Base-by-base conservation (phyloP, 768 basidiomycete genomes). In the Calocera viscosa region DNA sequence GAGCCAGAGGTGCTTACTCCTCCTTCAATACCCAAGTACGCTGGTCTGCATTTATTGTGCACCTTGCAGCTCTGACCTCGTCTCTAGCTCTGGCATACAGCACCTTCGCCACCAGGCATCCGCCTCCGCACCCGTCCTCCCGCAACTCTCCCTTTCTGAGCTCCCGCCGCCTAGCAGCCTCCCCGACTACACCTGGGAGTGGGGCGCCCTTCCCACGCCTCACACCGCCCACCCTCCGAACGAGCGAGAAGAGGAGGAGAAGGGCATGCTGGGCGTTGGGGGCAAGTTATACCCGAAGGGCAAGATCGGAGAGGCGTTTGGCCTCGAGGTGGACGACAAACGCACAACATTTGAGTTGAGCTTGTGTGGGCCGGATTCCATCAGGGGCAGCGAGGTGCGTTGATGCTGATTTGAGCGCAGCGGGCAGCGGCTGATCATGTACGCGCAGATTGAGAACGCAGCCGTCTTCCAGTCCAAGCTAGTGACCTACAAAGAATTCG, bases 131-230 rank as follows among this genome's bases (percentile, higher is more conserved):
- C 32, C 69, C 70, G 35, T 69, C 73, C 30, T 67, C 73, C 64
- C 49, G 53, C 64, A 22, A 41, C 33, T 72, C 65, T 70, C 17
- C 69, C 67, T 71, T 70, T 67, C 76, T 53, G 68, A 73, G 32
- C 70, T 75, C 41, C 69, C 75, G 35, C 75, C 80, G 64, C 74
- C 80, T 60, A 75, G 76, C 63, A 64, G 60, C 47, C 65, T 66
- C 30, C 2, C 72, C 22, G 88, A 90, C 72, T 93, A 93, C 72
- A 89, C 89, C 5, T 94, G 93, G 93, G 94, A 94, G 71, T 94
- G 93, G 92, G 92, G 91, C 30, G 86, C 83, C 22, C 90, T 94
- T 72, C 94, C 91, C 32, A 88, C 86, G 69, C 87, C 85, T 26
- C 89, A 90, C 2, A 88, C 88, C 0, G 76, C 85, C 71, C 82